Conservation (phyloP, 371 early-diverging fungal genomes). For the Actinomucor elegans region DNA sequence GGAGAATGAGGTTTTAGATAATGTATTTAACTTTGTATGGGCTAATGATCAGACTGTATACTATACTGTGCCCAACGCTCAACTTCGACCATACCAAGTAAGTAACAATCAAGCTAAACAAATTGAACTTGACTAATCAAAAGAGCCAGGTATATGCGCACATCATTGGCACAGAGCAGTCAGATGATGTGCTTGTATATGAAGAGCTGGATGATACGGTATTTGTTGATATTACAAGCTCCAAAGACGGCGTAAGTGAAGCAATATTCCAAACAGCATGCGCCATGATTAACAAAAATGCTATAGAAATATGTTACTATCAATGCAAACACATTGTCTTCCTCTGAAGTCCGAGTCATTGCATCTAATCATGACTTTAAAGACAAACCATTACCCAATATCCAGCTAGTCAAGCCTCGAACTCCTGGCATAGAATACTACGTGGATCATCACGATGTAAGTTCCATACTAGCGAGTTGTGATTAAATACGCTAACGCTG, state of each 20-base stretch:
- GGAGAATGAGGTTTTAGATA: slow-evolving; percentile 58
- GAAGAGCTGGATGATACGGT: slow-evolving; percentile 66
- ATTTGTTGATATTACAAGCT: slow-evolving; percentile 79
- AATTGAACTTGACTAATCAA: no score
- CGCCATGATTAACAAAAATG: not conserved
- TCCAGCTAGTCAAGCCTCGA: slow-evolving; percentile 60
- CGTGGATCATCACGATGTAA: slow-evolving; percentile 79
- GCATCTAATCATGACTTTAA: slow-evolving; percentile 49
- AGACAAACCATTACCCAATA: slow-evolving; percentile 21
- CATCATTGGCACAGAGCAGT: slow-evolving; percentile 53
- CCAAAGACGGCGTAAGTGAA: slow-evolving; percentile 68
- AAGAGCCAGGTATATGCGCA: slow-evolving; percentile 61
- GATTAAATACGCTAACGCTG: no score
- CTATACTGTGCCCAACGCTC: slow-evolving; percentile 74
- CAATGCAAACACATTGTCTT: slow-evolving; percentile 72
- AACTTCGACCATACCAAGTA: slow-evolving; percentile 71
- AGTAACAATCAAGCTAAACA: not conserved
- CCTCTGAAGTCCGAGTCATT: slow-evolving; percentile 73
- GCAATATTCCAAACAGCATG: not conserved
- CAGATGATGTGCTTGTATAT: slow-evolving; percentile 63
- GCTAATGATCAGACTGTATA: slow-evolving; percentile 62
- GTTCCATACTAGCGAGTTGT: no score
- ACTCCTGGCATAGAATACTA: slow-evolving; percentile 69
- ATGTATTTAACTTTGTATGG: slow-evolving; percentile 85
- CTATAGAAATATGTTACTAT: slow-evolving; percentile 65